phyloP scores from a whole-genome alignment of 2,329 filamentous ascomycete species.

The Ascochyta fabae region DNA sequence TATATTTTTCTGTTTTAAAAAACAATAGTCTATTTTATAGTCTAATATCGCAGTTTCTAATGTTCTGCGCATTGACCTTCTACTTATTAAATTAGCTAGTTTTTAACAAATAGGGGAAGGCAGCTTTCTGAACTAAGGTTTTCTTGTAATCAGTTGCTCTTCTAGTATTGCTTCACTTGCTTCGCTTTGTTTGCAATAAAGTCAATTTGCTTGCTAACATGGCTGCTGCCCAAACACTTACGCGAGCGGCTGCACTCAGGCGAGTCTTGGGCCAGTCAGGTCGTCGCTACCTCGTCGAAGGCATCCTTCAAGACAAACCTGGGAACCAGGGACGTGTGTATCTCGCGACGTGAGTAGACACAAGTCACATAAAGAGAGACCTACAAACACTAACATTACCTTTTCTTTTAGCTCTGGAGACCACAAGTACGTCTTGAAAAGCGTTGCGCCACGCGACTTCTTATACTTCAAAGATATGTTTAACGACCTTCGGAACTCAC shows the following conservation, averaged over 20 bases:
- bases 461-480: constrained; percentile 19
- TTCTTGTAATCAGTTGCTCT: too few relatives aligned
- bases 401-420: constrained; percentile 1
- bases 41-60: too few relatives aligned
- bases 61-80: too few relatives aligned
- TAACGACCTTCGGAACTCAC: constrained; percentile 15
- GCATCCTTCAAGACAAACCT: constrained; percentile 14
- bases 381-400: background rate
- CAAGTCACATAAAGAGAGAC: background rate
- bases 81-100: too few relatives aligned
- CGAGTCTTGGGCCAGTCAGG: constrained; percentile 11
- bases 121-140: too few relatives aligned
- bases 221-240: constrained; percentile 37
- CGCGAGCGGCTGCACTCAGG: constrained; percentile 2
- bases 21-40: too few relatives aligned
- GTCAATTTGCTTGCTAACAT: too few relatives aligned
- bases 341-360: constrained; percentile 16
- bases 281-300: constrained; percentile 12
- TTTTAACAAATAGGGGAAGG: too few relatives aligned
- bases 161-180: too few relatives aligned
- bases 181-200: too few relatives aligned
- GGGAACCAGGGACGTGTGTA: constrained; percentile 12
- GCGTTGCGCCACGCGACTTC: constrained; percentile 6
- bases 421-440: constrained; percentile 15
- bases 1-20: too few relatives aligned